phyloP scores from a whole-genome alignment of 495 filamentous ascomycete genomes.

The Talaromyces proteolyticus region DNA sequence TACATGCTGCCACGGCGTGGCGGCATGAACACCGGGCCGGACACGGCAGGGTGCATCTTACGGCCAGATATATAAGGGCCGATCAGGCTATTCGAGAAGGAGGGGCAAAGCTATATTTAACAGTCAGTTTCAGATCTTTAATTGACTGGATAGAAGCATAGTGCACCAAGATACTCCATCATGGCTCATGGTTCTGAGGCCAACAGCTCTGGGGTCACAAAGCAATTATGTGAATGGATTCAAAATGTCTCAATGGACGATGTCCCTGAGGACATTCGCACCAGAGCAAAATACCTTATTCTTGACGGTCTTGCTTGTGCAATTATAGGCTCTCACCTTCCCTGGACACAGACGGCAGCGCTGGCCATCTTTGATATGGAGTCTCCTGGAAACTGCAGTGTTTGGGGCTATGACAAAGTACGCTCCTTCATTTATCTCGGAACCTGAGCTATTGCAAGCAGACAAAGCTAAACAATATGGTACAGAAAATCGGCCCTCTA shows the following conservation, averaged over 20 bases:
- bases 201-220: constrained; percentile 2
- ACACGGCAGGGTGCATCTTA: too few relatives aligned
- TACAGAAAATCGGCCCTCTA: constrained; percentile 15
- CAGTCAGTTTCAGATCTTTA: too few relatives aligned
- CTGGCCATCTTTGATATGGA: constrained; percentile 28
- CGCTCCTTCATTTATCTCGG: background rate
- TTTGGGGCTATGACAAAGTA: constrained; percentile 26
- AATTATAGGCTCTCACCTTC: constrained; percentile 32
- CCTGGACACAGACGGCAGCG: constrained; percentile 32
- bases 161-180: background rate
- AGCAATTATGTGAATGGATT: constrained; percentile 11
- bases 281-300: constrained; percentile 35
- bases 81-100: too few relatives aligned
- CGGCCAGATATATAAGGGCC: too few relatives aligned
- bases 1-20: too few relatives aligned
- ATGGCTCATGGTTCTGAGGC: background rate
- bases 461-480: too few relatives aligned
- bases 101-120: too few relatives aligned
- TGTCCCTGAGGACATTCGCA: constrained; percentile 7
- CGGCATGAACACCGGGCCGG: too few relatives aligned
- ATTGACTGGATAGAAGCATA: too few relatives aligned
- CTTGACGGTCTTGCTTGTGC: constrained; percentile 37
- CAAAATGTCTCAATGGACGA: constrained; percentile 6
- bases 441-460: background rate
- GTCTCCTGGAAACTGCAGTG: constrained; percentile 17